phyloP scores from a whole-genome alignment of 345 rosid species.

The Aurinia saxatilis region DNA sequence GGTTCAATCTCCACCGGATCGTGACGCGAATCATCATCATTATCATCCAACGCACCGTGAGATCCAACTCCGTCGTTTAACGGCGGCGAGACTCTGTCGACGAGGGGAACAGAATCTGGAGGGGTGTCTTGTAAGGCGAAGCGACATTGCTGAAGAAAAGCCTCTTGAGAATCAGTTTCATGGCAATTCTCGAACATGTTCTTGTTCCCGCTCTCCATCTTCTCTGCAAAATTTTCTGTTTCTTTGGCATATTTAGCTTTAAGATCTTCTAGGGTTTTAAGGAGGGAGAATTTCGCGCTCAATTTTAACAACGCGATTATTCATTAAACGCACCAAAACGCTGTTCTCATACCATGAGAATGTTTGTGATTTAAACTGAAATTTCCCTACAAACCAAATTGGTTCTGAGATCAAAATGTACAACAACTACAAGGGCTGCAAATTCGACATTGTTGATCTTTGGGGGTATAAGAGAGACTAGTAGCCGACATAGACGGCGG shows the following conservation, averaged over 20 bases:
- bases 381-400: not conserved
- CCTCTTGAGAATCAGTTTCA: conserved; percentile 18
- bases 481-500: conserved; percentile 80
- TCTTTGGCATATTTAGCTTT: not conserved
- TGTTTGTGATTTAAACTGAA: not conserved
- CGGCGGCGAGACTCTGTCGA: not conserved
- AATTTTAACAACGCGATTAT: not conserved
- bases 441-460: not conserved
- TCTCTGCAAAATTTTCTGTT: not conserved
- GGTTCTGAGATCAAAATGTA: not conserved
- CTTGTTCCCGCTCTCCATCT: conserved; percentile 4
- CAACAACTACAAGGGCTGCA: no score
- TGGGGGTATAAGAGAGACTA: conserved; percentile 11
- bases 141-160: conserved; percentile 11
- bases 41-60: not conserved
- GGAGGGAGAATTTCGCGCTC: conserved; percentile 12
- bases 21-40: not conserved
- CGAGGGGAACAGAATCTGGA: conserved; percentile 23
- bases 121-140: conserved; percentile 3
- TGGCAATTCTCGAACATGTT: conserved; percentile 5
- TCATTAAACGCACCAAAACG: conserved; percentile 3
- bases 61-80: not conserved
- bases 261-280: not conserved
- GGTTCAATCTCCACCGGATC: conserved; percentile 2
- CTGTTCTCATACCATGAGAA: not conserved